Evolutionary conservation across 495 filamentous ascomycete genomes (phyloP).

Genomic region (Cetradonia linearis): DNA sequence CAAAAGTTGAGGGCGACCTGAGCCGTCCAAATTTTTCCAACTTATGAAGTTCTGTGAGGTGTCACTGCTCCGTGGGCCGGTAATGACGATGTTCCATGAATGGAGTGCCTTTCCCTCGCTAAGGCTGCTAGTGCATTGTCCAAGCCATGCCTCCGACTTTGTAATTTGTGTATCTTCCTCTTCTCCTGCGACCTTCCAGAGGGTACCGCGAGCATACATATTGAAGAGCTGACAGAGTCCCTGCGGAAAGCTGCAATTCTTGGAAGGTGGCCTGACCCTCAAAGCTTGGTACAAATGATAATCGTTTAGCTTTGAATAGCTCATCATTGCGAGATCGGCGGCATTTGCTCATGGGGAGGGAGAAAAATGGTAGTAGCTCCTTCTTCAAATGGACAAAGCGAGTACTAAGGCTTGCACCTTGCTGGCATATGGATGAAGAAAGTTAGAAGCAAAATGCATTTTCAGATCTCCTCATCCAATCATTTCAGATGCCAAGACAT

Average conservation of each 20-base stretch:
- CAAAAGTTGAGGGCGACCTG: constrained; percentile 8
- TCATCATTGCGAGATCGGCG: constrained; percentile 10
- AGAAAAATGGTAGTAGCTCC: constrained; percentile 1
- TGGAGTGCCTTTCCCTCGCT: constrained; percentile 1
- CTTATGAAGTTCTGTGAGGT: constrained; percentile 2
- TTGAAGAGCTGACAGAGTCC: background rate
- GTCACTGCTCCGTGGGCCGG: constrained; percentile 5
- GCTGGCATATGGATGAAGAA: background rate
- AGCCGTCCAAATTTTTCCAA: constrained; percentile 13
- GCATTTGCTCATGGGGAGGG: background rate
- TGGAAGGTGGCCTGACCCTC: constrained; percentile 9
- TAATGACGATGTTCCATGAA: constrained; percentile 10
- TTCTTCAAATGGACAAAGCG: constrained; percentile 13
- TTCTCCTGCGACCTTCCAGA: constrained; percentile 2
- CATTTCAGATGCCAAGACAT: constrained; percentile 9
- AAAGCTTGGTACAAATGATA: constrained; percentile 1
- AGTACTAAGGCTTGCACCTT: background rate
- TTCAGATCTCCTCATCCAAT: constrained; percentile 9
- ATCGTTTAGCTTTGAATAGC: background rate
- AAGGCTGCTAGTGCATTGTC: constrained; percentile 10
- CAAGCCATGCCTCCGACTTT: background rate
- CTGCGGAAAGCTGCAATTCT: constrained; percentile 6
- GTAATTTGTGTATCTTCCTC: background rate
- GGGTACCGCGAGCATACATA: background rate
- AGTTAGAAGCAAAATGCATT: constrained; percentile 1